phyloP scores from a whole-genome alignment of 2,329 filamentous ascomycete species.

The Trichophyton rubrum region DNA sequence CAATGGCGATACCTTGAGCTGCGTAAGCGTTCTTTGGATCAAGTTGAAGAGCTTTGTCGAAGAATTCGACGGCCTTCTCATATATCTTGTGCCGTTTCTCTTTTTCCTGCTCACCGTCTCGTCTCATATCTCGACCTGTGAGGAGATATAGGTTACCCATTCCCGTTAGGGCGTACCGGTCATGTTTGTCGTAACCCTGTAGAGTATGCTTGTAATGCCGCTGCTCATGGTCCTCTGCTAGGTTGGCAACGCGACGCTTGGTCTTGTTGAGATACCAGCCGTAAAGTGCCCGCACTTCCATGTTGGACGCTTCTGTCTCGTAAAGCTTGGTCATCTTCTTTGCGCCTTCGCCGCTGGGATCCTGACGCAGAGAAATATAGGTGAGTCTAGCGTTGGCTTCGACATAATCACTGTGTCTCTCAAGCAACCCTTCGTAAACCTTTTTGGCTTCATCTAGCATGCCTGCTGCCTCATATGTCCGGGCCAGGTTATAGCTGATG shows the following conservation, averaged over 20 bases:
- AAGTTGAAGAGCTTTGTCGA: conserved; percentile 91
- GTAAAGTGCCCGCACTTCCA: conserved; percentile 85
- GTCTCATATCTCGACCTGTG: conserved; percentile 85
- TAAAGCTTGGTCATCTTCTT: conserved; percentile 77
- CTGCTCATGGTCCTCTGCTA: conserved; percentile 82
- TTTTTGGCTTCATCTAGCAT: conserved; percentile 71
- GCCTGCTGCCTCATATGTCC: conserved; percentile 79
- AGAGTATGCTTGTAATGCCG: conserved; percentile 94
- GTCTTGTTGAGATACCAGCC: conserved; percentile 91
- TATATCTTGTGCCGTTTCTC: conserved; percentile 82
- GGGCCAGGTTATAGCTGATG: conserved; percentile 90
- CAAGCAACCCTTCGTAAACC: conserved; percentile 75
- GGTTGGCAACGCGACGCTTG: conserved; percentile 67
- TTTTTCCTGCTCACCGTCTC: conserved; percentile 78
- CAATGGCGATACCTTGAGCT: conserved; percentile 89
- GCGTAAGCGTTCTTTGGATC: conserved; percentile 93
- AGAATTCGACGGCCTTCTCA: conserved; percentile 89
- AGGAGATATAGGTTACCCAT: conserved; percentile 94
- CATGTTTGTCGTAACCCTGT: conserved; percentile 90
- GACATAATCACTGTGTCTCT: conserved; percentile 79
- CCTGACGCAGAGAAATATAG: conserved; percentile 73
- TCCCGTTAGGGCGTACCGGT: conserved; percentile 87
- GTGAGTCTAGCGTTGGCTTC: conserved; percentile 81
- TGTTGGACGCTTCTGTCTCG: conserved; percentile 67
- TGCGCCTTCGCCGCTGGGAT: conserved; percentile 72